Conservation (phyloP, 2,329 filamentous ascomycete species). For the Cordyceps tenuipes region DNA sequence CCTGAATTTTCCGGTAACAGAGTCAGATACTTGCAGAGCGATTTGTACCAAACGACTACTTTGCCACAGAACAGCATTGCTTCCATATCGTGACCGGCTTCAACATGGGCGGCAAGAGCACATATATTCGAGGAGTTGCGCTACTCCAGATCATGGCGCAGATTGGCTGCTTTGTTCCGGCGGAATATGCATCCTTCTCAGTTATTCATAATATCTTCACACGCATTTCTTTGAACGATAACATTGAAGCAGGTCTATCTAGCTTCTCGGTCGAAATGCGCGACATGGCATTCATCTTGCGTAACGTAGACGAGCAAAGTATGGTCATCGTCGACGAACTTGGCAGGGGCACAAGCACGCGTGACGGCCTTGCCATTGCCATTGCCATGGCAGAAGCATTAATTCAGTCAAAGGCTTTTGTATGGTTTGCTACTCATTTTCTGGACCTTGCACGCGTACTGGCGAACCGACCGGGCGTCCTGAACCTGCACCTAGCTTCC, state of each 20-base stretch:
- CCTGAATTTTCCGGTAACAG: background rate
- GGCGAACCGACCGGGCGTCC: constrained; percentile 64
- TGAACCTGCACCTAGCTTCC: constrained; percentile 74
- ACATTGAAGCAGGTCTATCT: constrained; percentile 81
- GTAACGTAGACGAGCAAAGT: constrained; percentile 68
- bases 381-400: constrained; percentile 84
- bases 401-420: constrained; percentile 65
- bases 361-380: constrained; percentile 83
- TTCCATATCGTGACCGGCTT: constrained; percentile 94
- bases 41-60: constrained; percentile 86
- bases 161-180: constrained; percentile 84
- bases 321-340: constrained; percentile 86
- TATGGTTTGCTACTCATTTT: constrained; percentile 96
- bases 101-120: constrained; percentile 98
- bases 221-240: constrained; percentile 78
- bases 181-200: constrained; percentile 71
- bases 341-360: constrained; percentile 79
- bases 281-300: constrained; percentile 86
- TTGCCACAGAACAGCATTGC: constrained; percentile 67
- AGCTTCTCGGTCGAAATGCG: constrained; percentile 94
- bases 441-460: constrained; percentile 71
- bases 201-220: constrained; percentile 81
- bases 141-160: constrained; percentile 90
- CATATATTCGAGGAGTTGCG: constrained; percentile 80
- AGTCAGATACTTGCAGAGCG: constrained; percentile 50